Percentiles rank a stretch among this genome's conserved stretches.
Conservation (phyloP, 768 basidiomycete genomes). For the Termitomyces eurrhizus region DNA sequence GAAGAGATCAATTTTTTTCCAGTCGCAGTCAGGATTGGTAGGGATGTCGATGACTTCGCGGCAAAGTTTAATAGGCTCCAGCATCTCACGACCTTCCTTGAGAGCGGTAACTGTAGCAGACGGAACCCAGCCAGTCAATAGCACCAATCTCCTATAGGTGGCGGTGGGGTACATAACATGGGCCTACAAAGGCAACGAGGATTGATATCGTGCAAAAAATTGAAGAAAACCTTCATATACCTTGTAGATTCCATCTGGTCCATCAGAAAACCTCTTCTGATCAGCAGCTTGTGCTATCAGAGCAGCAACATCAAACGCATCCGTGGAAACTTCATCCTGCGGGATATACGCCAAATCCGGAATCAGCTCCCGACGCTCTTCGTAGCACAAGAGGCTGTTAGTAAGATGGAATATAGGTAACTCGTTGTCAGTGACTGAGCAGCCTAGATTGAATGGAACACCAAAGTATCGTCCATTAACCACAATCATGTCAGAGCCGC, state of each 20-base stretch:
- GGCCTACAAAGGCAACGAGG: neutral
- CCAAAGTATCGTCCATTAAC: neutral
- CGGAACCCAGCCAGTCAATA: neutral
- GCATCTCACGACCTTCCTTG: neutral
- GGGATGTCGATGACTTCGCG: no score
- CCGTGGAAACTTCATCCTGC: neutral
- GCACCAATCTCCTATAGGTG: neutral
- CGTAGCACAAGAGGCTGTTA: neutral
- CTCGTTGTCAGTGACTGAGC: neutral
- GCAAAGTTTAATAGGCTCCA: neutral
- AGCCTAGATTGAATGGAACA: neutral
- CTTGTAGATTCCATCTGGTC: neutral
- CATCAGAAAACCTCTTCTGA: neutral
- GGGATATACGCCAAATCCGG: neutral
- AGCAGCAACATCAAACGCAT: neutral
- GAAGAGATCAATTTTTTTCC: neutral
- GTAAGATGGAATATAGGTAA: neutral
- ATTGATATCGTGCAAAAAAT: neutral
- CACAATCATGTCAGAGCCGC: neutral
- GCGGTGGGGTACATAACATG: neutral
- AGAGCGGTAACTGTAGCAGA: neutral
- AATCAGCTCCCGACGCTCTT: neutral
- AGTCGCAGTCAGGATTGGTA: neutral
- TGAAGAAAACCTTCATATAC: neutral
- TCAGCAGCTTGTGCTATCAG: neutral